These are phyloP conservation scores for Prunus mume DNA, from an alignment of 306 rosid genomes.

Conservation along the genomic window DNA sequence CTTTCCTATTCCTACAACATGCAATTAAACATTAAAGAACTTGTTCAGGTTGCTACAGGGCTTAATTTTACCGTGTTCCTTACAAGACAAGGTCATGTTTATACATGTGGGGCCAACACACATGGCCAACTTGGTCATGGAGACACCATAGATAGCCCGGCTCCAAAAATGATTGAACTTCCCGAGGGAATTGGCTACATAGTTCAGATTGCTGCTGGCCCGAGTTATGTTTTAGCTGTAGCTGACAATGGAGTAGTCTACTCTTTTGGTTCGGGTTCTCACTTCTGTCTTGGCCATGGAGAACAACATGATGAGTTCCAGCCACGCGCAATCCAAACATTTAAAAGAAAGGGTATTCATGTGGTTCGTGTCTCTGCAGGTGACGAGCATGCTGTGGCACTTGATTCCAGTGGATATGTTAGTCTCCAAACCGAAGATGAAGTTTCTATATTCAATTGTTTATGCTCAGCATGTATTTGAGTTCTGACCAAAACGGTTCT, in stretches of 20 bases:
- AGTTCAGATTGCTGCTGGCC: slow-evolving; percentile 84
- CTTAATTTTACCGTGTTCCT: slow-evolving; percentile 85
- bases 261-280: slow-evolving; percentile 89
- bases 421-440: slow-evolving; percentile 37
- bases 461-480: slow-evolving; percentile 11
- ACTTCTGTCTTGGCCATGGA: slow-evolving; percentile 97
- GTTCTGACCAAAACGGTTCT: background rate
- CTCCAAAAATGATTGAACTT: slow-evolving; percentile 63
- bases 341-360: slow-evolving; percentile 65
- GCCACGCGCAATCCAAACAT: slow-evolving; percentile 74
- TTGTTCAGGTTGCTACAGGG: slow-evolving; percentile 80
- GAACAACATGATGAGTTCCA: slow-evolving; percentile 78
- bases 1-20: background rate
- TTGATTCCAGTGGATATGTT: slow-evolving; percentile 84
- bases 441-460: slow-evolving; percentile 2
- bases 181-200: slow-evolving; percentile 50
- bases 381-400: slow-evolving; percentile 92
- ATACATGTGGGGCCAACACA: slow-evolving; percentile 79
- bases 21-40: background rate
- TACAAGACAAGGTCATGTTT: slow-evolving; percentile 74
- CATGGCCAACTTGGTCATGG: slow-evolving; percentile 95
- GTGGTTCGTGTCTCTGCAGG: slow-evolving; percentile 87
- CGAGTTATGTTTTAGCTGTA: slow-evolving; percentile 69
- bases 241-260: slow-evolving; percentile 60
- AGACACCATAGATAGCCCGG: slow-evolving; percentile 63